Conservation (phyloP, 345 rosid species). For the Eucalyptus coolabah region DNA sequence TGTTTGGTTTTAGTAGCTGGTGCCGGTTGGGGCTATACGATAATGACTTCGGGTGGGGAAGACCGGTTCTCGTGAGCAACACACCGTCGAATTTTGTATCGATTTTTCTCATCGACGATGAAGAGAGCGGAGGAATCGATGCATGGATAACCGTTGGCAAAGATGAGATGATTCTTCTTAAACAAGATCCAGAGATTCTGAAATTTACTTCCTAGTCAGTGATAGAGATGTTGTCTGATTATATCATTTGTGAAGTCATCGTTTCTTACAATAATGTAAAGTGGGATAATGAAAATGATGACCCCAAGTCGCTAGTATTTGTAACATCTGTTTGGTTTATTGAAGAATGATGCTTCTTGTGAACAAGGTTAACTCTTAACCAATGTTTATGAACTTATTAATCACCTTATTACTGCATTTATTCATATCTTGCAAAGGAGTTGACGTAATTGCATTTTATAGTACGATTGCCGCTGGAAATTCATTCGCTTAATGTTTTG, state of each 20-base stretch:
- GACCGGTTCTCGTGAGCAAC: slow-evolving; percentile 27
- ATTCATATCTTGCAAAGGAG: neutral
- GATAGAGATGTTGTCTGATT: neutral
- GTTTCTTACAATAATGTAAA: neutral
- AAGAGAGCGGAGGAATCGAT: slow-evolving; percentile 20
- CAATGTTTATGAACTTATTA: neutral
- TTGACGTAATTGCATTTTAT: neutral
- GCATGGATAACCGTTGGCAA: slow-evolving; percentile 35
- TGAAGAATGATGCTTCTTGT: neutral
- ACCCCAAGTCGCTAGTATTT: neutral
- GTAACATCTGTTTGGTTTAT: neutral
- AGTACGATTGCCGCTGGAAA: neutral
- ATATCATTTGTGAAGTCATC: neutral
- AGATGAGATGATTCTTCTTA: neutral
- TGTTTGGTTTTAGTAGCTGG: slow-evolving; percentile 14
- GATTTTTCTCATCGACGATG: slow-evolving; percentile 19
- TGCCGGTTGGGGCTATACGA: slow-evolving; percentile 23
- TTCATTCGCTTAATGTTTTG: neutral
- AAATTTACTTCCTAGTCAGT: neutral
- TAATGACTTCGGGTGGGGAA: slow-evolving; percentile 51
- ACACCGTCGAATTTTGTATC: slow-evolving; percentile 2
- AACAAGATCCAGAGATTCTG: neutral
- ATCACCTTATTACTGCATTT: neutral
- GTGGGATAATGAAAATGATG: neutral
- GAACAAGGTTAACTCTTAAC: neutral